Percentiles rank a stretch among this genome's conserved stretches.
phyloP scores from a whole-genome alignment of 2,329 filamentous ascomycete genomes.

The Talaromyces islandicus region DNA sequence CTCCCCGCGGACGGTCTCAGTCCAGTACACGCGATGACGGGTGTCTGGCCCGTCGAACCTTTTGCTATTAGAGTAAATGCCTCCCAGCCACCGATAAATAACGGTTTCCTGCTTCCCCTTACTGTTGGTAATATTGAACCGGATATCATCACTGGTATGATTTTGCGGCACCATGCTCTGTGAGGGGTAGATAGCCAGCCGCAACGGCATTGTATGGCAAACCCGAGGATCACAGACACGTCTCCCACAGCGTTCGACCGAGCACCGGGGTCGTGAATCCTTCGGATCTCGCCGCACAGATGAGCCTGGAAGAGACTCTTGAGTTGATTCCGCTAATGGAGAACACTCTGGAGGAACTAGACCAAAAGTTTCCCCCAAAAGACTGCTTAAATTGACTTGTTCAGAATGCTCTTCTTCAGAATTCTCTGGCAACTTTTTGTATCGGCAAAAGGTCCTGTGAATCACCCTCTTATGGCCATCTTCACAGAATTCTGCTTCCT shows the following conservation, averaged over 20 bases:
- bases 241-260: not conserved
- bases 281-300: not conserved
- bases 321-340: not conserved
- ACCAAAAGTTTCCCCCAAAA: not conserved
- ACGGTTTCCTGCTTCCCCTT: constrained; percentile 14
- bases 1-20: constrained; percentile 5
- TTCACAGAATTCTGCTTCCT: not conserved
- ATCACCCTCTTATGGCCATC: not conserved
- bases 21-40: constrained; percentile 9
- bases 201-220: constrained; percentile 25
- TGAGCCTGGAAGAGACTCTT: not conserved
- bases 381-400: not conserved
- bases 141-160: constrained; percentile 18
- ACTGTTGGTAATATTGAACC: constrained; percentile 16
- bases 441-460: not conserved
- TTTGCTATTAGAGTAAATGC: constrained; percentile 22
- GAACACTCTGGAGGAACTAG: not conserved
- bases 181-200: constrained; percentile 20
- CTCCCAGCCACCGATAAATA: constrained; percentile 33
- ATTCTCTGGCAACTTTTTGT: not conserved
- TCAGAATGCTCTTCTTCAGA: not conserved
- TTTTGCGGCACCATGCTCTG: constrained; percentile 15
- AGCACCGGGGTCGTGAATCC: not conserved
- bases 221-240: constrained; percentile 21
- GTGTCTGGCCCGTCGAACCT: not conserved